phyloP scores from a whole-genome alignment of 768 basidiomycete species.

The Rhodocollybia butyracea region DNA sequence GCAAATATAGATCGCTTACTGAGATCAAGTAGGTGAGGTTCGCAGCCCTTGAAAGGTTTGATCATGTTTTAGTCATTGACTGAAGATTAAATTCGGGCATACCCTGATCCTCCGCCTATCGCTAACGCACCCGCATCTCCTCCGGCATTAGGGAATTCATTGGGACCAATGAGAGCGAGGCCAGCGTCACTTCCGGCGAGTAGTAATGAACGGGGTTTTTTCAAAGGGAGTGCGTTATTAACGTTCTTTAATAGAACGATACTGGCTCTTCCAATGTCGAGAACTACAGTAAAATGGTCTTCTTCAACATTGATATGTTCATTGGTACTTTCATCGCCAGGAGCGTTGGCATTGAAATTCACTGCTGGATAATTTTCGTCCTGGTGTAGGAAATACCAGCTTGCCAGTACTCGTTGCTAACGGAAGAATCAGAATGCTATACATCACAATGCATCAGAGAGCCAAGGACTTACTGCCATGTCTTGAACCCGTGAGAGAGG shows the following conservation, averaged over 20 bases:
- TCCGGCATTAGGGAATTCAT: slow-evolving; percentile 59
- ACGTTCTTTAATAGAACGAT: slow-evolving; percentile 77
- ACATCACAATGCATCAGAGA: not conserved
- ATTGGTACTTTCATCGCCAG: slow-evolving; percentile 51
- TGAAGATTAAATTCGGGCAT: slow-evolving; percentile 4
- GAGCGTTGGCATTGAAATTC: slow-evolving; percentile 68
- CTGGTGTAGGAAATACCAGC: slow-evolving; percentile 58
- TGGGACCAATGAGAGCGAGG: slow-evolving; percentile 67
- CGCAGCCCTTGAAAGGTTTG: slow-evolving; percentile 43
- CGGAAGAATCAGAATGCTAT: not conserved
- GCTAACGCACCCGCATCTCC: slow-evolving; percentile 72
- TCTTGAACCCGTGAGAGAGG: slow-evolving; percentile 64
- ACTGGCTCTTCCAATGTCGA: slow-evolving; percentile 70
- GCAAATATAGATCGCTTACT: slow-evolving; percentile 32
- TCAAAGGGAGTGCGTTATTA: slow-evolving; percentile 51
- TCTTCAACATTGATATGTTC: slow-evolving; percentile 65
- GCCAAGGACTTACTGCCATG: slow-evolving; percentile 48
- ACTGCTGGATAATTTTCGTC: slow-evolving; percentile 45
- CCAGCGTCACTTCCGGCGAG: slow-evolving; percentile 65
- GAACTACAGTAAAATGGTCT: slow-evolving; percentile 64
- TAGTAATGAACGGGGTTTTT: slow-evolving; percentile 57
- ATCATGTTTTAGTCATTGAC: not conserved
- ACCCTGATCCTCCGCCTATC: slow-evolving; percentile 91
- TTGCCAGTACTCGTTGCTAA: slow-evolving; percentile 73
- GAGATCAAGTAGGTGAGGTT: slow-evolving; percentile 78